A percentile compares a stretch with the other conserved stretches of the same genome.
Conservation (phyloP, 805 yeast genomes). For the Candida quercuum region DNA sequence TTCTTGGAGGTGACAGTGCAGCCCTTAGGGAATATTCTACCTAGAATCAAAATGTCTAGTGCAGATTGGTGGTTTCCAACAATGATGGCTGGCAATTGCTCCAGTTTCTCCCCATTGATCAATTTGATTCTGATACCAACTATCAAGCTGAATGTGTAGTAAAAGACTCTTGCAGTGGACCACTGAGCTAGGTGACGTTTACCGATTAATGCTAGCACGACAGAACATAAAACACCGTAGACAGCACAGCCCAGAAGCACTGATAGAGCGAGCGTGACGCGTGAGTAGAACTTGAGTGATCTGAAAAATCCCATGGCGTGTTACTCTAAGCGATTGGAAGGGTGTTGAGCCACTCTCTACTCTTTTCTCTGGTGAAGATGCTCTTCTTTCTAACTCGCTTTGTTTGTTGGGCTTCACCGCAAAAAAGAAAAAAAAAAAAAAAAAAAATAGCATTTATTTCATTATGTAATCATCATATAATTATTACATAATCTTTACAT, state of each 20-base stretch:
- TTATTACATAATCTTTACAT: not conserved
- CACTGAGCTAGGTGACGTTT: conserved; percentile 81
- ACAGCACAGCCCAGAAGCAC: conserved; percentile 56
- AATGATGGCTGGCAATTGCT: conserved; percentile 66
- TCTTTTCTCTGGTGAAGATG: no score
- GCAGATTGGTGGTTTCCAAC: conserved; percentile 90
- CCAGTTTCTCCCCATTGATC: conserved; percentile 57
- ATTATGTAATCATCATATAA: not conserved
- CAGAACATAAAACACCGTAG: conserved; percentile 76
- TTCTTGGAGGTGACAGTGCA: conserved; percentile 92
- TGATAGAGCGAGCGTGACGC: conserved; percentile 48
- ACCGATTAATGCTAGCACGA: conserved; percentile 59
- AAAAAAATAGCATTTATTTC: no score
- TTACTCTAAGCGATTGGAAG: no score
- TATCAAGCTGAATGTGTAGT: conserved; percentile 49
- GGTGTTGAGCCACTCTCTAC: no score
- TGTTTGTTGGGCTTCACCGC: no score
- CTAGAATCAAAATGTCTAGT: conserved; percentile 76
- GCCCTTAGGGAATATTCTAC: conserved; percentile 78
- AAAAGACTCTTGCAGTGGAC: conserved; percentile 82
- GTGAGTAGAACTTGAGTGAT: conserved; percentile 44
- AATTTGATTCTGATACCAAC: conserved; percentile 70
- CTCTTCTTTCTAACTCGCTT: no score
- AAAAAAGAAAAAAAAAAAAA: no score
- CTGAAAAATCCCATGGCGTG: conserved; percentile 9